Base-by-base conservation (phyloP, 2,329 filamentous ascomycete genomes). In the Herpotrichia juniperi region DNA sequence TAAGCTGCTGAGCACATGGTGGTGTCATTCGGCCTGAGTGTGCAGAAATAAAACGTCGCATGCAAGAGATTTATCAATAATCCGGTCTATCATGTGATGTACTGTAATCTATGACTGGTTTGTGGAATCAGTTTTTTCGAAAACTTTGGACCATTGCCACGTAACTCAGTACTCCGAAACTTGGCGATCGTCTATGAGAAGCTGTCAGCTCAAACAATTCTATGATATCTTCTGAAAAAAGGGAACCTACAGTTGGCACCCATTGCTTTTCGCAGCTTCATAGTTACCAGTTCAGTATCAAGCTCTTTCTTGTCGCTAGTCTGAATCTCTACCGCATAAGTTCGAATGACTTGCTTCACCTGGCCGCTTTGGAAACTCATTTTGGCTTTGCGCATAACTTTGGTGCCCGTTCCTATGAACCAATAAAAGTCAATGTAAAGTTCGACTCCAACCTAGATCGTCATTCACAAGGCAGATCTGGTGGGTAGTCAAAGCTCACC, bases 181-280 rank as follows among this genome's bases (percentile, higher is more conserved):
- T 42, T 54, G 51, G 19, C 51, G 40, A 40, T 55, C 52, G 37
- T 55, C 52, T 54, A 14, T 19, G 26, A 19, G 8, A 26, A 39
- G 30, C 46, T 31, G 9, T 37, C n/a, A 40, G 34, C 42, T n/a
- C 28, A 26, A 16, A 30, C 26, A 21, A 12, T 5, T 42, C 39
- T 6, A 14, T n/a, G 31, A 11, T n/a, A 19, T 37, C 6, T 37
- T 6, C 21, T 37, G 12, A 21, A 17, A 43, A 35, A 30, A 16
- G n/a, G n/a, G n/a, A n/a, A 65, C 67, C 89, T 87, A 79, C 89
- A 90, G 72, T 89, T 87, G 14, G 87, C 87, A 26, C 87, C 87
- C 49, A 87, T 87, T 3, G 83, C 86, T 76, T 83, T 87, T 70
- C 87, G 77, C 73, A 89, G 72, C 65, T 81, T 75, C 54, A 79